Evolutionary conservation across 768 basidiomycete genomes (phyloP).

Genomic region (Infundibulicybe gibba): DNA sequence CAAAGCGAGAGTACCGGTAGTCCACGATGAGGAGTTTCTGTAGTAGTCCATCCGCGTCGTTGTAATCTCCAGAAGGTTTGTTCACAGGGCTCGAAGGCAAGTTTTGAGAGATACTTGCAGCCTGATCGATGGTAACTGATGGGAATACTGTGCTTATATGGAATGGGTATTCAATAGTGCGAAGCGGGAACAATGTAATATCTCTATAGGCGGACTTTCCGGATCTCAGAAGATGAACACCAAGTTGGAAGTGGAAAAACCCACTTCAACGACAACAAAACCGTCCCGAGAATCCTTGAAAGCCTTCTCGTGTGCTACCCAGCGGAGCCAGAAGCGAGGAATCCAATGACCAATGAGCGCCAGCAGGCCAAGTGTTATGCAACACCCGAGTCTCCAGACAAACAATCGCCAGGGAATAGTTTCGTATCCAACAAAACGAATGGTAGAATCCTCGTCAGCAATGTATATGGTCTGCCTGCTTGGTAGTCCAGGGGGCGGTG

Average conservation of each 20-base stretch:
- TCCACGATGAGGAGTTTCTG: constrained; percentile 68
- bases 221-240: constrained; percentile 11
- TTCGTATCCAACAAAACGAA: constrained; percentile 87
- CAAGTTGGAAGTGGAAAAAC: constrained; percentile 16
- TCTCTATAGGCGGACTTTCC: constrained; percentile 81
- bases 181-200: constrained; percentile 72
- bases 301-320: constrained; percentile 78
- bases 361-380: constrained; percentile 67
- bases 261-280: constrained; percentile 88
- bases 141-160: constrained; percentile 80
- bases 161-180: constrained; percentile 69
- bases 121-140: constrained; percentile 21
- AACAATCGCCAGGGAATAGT: constrained; percentile 54
- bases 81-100: constrained; percentile 13
- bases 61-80: constrained; percentile 26
- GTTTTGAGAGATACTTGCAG: constrained; percentile 12
- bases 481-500: constrained; percentile 79
- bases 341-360: constrained; percentile 91
- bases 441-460: constrained; percentile 83
- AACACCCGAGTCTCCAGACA: constrained; percentile 70
- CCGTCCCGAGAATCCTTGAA: constrained; percentile 71
- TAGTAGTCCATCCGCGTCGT: constrained; percentile 33
- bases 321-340: constrained; percentile 86
- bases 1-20: constrained; percentile 91
- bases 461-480: constrained; percentile 85